These are phyloP conservation scores for Wickerhamomyces xylosicus DNA, from an alignment of 805 yeast genomes.

Conservation along the genomic window DNA sequence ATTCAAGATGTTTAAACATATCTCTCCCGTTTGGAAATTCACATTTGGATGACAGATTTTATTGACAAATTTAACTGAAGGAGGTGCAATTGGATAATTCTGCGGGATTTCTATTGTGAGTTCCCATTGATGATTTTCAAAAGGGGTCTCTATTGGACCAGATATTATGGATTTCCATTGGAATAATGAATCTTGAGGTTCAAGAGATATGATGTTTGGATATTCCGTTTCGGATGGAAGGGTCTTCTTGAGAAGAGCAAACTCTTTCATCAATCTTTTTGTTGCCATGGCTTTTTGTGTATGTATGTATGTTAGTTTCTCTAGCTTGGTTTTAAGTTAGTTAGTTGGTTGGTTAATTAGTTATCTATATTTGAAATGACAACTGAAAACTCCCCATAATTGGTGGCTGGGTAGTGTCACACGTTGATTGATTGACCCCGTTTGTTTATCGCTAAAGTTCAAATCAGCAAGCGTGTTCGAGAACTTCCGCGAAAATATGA, in stretches of 20 bases:
- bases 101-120: constrained; percentile 33
- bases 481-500: not conserved
- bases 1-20: constrained; percentile 53
- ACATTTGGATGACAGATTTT: constrained; percentile 40
- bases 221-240: constrained; percentile 9
- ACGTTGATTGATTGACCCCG: too few relatives aligned
- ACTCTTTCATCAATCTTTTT: constrained; percentile 28
- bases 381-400: too few relatives aligned
- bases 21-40: constrained; percentile 47
- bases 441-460: too few relatives aligned
- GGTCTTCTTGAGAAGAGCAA: constrained; percentile 21
- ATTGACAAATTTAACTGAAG: constrained; percentile 35
- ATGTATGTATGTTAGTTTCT: too few relatives aligned
- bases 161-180: constrained; percentile 40
- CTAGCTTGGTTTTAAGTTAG: too few relatives aligned
- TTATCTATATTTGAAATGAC: too few relatives aligned
- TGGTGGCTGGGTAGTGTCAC: too few relatives aligned
- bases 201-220: constrained; percentile 27
- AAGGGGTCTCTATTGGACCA: constrained; percentile 46
- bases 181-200: constrained; percentile 39
- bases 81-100: constrained; percentile 52
- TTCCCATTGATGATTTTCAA: constrained; percentile 41
- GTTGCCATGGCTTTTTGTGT: constrained; percentile 19
- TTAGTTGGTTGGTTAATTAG: too few relatives aligned
- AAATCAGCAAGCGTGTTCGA: not conserved